Evolutionary conservation across 306 rosid species (phyloP).

Genomic region (Luffa acutangula): DNA sequence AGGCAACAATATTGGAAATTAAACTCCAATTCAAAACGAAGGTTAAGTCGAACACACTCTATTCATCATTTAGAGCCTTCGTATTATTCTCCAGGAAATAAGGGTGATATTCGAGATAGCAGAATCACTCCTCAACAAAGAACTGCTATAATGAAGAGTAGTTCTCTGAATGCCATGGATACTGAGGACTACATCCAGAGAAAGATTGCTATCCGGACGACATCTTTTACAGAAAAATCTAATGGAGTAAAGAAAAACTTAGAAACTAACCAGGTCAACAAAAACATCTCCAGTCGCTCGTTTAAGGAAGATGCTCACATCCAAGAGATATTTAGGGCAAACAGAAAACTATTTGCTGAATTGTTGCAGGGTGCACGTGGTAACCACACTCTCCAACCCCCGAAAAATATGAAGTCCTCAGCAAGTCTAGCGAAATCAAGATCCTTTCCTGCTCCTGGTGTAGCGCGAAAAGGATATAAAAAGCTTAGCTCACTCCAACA

Average conservation of each 20-base stretch:
- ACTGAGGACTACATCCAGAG: constrained; percentile 1
- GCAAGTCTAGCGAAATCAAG: constrained; percentile 54
- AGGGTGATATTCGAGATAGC: background rate
- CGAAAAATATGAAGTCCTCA: constrained; percentile 24
- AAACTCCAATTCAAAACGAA: constrained; percentile 17
- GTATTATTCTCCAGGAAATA: constrained; percentile 5
- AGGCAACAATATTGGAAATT: constrained; percentile 20
- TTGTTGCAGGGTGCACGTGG: constrained; percentile 29
- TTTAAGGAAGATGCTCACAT: constrained; percentile 36
- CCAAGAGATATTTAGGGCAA: constrained; percentile 35
- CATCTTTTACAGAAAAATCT: constrained; percentile 15
- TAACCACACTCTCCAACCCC: constrained; percentile 16
- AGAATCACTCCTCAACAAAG: background rate
- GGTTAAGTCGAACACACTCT: constrained; percentile 17
- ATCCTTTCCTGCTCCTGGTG: constrained; percentile 51
- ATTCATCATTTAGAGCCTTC: constrained; percentile 25
- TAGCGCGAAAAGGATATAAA: constrained; percentile 20
- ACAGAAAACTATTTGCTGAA: constrained; percentile 61
- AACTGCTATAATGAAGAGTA: background rate
- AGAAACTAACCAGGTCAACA: constrained; percentile 16
- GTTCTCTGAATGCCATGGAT: background rate
- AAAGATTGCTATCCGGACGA: constrained; percentile 7
- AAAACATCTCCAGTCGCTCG: constrained; percentile 17
- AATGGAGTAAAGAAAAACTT: constrained; percentile 16
- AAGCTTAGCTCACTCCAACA: constrained; percentile 44